Evolutionary conservation across 1,139 yeast species (phyloP), one percentile per base, ranked within the genome.

Genomic region (Pichia terricola): DNA sequence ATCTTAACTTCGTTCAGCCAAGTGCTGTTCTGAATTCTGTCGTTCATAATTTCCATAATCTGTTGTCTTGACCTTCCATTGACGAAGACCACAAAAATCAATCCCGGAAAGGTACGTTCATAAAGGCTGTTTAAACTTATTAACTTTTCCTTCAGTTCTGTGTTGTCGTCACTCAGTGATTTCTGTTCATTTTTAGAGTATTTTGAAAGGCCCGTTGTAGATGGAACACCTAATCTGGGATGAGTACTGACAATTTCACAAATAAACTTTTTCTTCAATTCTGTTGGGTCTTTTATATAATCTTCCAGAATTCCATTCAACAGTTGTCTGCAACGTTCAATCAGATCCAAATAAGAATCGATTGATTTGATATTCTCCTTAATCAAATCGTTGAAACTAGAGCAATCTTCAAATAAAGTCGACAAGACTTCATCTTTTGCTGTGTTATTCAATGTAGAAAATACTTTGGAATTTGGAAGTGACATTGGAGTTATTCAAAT

Each of bases 41-140:
- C 51, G 40, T 61, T 61, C 89, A 88, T 86, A 54, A 80, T 70
- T 28, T 64, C 63, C 78, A 85, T 81, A 27, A 88, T 78, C 28
- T 64, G 78, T 4, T 70, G 68, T 50, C 94, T 69, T 4, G 79
- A 62, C 50, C 95, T 67, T 1, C 95, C 95, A 61, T 86, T 85
- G 28, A 88, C 96, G 62, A 88, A 88, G 5, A 85, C 89, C n/a
- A 88, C 95, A 58, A 84, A 88, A 40, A 89, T 67, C 45, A 88
- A 72, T 0, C 96, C 95, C 0, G 95, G 95, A 55, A 84, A 88
- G 5, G 68, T 68, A 8, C 49, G 34, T 57, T 88, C 96, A 59
- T 88, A 88, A 41, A 57, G 55, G 2, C 68, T 69, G 56, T 88
- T 88, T 54, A 84, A 65, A 8, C 64, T 58, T 2, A 62, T 63